Evolutionary conservation across 768 basidiomycete species (phyloP).

Genomic region (Termitomyces sp.): DNA sequence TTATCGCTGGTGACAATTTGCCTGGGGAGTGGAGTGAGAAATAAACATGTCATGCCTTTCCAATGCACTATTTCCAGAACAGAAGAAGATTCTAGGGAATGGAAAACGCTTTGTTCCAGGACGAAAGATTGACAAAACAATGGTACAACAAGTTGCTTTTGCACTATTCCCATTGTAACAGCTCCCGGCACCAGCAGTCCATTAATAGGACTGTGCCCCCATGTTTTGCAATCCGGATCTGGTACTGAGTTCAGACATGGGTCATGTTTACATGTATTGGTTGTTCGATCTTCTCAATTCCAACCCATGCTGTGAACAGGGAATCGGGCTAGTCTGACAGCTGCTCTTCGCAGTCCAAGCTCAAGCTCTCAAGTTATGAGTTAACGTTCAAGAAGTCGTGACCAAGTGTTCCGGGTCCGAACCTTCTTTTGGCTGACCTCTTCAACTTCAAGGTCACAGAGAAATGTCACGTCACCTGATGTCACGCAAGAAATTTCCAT

Average conservation of each 20-base stretch:
- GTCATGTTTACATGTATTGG: not conserved
- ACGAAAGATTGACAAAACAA: not conserved
- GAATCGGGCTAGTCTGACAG: not conserved
- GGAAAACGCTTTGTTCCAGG: not conserved
- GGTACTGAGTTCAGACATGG: not conserved
- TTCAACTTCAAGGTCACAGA: no score
- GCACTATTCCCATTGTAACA: not conserved
- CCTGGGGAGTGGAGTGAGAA: no score
- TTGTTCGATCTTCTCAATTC: not conserved
- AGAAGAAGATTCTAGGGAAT: not conserved
- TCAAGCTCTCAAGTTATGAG: no score
- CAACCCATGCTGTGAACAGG: not conserved
- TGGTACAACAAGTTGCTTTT: not conserved
- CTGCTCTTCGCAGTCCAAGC: no score
- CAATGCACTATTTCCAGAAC: not conserved
- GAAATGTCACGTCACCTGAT: not conserved
- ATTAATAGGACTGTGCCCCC: not conserved
- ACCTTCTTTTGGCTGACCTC: no score
- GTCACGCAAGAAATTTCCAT: not conserved
- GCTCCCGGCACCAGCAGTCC: not conserved
- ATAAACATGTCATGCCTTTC: not conserved
- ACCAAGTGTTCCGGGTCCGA: no score
- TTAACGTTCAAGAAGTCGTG: no score
- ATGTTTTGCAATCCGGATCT: not conserved
- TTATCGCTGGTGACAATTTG: no score